phyloP scores from a whole-genome alignment of 225 moss, liverwort and hornwort genomes.

The Ulota crispa region DNA sequence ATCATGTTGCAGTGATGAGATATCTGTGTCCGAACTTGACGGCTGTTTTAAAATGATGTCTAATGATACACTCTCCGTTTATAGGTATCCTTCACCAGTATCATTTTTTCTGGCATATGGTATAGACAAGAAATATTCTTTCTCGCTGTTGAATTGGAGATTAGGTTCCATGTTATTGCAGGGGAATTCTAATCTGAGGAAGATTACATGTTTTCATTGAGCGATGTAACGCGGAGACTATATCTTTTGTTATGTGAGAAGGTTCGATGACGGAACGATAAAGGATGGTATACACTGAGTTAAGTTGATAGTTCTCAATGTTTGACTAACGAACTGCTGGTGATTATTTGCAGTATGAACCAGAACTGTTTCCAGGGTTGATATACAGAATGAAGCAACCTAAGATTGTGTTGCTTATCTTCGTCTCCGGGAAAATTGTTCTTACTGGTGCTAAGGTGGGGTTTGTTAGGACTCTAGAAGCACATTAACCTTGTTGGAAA shows the following conservation, averaged over 20 bases:
- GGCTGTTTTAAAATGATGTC: background rate
- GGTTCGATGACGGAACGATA: background rate
- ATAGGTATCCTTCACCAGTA: background rate
- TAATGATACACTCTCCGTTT: background rate
- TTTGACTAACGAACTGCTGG: background rate
- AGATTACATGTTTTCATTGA: background rate
- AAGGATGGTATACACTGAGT: background rate
- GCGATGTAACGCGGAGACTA: background rate
- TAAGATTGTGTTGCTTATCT: constrained; percentile 94
- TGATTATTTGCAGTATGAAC: constrained; percentile 82
- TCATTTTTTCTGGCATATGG: background rate
- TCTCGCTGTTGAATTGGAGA: background rate
- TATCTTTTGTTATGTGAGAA: background rate
- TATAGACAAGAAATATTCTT: background rate
- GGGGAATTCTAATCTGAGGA: background rate
- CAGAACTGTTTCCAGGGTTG: constrained; percentile 93
- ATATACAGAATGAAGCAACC: constrained; percentile 99
- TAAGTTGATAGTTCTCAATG: background rate
- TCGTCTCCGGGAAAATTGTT: constrained; percentile 96
- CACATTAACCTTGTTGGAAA: background rate
- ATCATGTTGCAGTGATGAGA: background rate
- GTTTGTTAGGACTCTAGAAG: background rate
- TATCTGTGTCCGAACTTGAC: background rate
- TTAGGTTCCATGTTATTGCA: background rate
- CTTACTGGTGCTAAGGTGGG: constrained; percentile 94